These are phyloP conservation scores for Lasiodiplodia hormozganensis DNA, from an alignment of 2,329 filamentous ascomycete genomes.

Conservation along the genomic window DNA sequence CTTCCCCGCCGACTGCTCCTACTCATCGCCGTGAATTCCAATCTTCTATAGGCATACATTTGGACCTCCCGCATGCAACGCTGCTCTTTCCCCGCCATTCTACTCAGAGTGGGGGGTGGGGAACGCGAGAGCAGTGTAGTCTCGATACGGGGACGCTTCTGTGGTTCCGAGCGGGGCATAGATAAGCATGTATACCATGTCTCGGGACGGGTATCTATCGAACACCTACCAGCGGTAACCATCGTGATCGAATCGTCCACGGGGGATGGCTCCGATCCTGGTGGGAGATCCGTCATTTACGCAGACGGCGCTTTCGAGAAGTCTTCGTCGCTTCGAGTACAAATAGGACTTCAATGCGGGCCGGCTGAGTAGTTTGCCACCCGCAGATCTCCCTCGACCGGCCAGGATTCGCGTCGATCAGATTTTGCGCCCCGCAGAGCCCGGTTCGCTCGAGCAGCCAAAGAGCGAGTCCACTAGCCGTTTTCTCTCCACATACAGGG, in stretches of 20 bases:
- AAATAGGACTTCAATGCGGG: conserved; percentile 20
- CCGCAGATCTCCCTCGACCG: background rate
- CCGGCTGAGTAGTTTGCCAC: background rate
- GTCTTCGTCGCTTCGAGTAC: background rate
- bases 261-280: background rate
- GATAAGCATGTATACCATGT: background rate
- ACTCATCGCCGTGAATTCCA: background rate
- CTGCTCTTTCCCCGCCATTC: no score
- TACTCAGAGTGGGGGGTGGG: no score
- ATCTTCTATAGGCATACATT: background rate
- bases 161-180: background rate
- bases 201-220: background rate
- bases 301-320: background rate
- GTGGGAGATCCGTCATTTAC: background rate
- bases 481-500: background rate
- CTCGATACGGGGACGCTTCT: background rate
- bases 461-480: background rate
- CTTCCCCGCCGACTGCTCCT: no score
- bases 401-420: background rate
- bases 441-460: background rate
- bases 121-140: background rate
- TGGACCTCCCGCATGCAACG: no score
- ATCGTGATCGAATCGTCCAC: background rate
- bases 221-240: background rate
- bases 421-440: background rate